Percentiles rank a stretch among this genome's conserved stretches.
Evolutionary conservation across 1,139 yeast genomes (phyloP).

Genomic region (Eremothecium coryli): DNA sequence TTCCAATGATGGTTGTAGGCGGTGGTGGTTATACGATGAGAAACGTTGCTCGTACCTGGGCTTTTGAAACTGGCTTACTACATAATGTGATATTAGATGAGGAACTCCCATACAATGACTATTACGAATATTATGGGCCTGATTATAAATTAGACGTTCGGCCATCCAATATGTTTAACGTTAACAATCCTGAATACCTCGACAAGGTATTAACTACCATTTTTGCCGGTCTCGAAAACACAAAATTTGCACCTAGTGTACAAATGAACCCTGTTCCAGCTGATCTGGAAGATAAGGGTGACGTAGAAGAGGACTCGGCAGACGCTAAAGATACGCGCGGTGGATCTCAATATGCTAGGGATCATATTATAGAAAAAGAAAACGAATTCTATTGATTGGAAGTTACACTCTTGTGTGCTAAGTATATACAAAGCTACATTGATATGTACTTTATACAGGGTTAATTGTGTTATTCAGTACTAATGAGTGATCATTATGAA

Average conservation of each 20-base stretch:
- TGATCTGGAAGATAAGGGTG: slow-evolving; percentile 78
- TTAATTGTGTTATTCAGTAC: too few relatives aligned
- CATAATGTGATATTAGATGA: slow-evolving; percentile 70
- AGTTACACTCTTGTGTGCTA: too few relatives aligned
- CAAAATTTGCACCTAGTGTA: slow-evolving; percentile 92
- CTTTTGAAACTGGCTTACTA: slow-evolving; percentile 83
- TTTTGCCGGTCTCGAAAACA: slow-evolving; percentile 67
- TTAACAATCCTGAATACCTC: slow-evolving; percentile 86
- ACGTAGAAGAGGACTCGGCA: slow-evolving; percentile 65
- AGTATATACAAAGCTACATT: too few relatives aligned
- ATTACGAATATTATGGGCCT: slow-evolving; percentile 95
- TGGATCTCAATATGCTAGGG: slow-evolving; percentile 80
- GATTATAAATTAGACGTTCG: slow-evolving; percentile 89
- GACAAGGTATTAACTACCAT: slow-evolving; percentile 77
- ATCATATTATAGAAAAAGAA: slow-evolving; percentile 55
- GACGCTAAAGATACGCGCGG: slow-evolving; percentile 83
- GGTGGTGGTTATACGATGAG: slow-evolving; percentile 99
- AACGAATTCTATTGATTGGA: slow-evolving; percentile 46
- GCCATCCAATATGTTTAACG: slow-evolving; percentile 94
- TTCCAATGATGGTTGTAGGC: slow-evolving; percentile 87
- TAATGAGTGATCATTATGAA: too few relatives aligned
- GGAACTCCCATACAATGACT: slow-evolving; percentile 91
- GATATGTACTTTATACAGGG: too few relatives aligned
- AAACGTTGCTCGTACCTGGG: slow-evolving; percentile 94
- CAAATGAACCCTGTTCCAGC: slow-evolving; percentile 86